A percentile compares a stretch with the other conserved stretches of the same genome.
These are phyloP conservation scores for Rosa hybrid DNA, from an alignment of 331 rosid genomes.

Conservation along the genomic window DNA sequence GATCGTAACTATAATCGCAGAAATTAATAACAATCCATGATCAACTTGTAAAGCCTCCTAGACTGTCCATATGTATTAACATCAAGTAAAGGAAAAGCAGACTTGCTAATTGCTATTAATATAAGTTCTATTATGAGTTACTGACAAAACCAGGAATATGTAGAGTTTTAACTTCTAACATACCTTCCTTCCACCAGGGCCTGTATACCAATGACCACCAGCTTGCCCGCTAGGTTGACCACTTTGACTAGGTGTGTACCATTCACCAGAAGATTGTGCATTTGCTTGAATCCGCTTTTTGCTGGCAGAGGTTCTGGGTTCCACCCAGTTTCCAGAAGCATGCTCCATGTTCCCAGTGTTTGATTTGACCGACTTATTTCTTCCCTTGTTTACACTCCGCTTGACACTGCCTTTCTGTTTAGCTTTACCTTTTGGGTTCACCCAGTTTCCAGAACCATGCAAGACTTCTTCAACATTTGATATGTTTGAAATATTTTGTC, in stretches of 20 bases:
- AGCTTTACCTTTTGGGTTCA: conserved; percentile 54
- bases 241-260: conserved; percentile 20
- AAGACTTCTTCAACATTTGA: conserved; percentile 34
- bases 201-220: conserved; percentile 87
- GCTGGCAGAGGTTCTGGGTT: conserved; percentile 53
- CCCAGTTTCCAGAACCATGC: conserved; percentile 57
- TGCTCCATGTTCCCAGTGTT: conserved; percentile 31
- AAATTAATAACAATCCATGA: background rate
- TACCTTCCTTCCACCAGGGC: conserved; percentile 77
- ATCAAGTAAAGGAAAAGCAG: conserved; percentile 11
- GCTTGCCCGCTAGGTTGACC: conserved; percentile 64
- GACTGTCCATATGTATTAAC: conserved; percentile 9
- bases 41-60: conserved; percentile 9
- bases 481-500: conserved; percentile 32
- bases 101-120: conserved; percentile 22
- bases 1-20: conserved; percentile 2
- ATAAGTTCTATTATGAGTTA: background rate
- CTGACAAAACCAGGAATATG: background rate
- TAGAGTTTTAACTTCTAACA: background rate
- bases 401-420: conserved; percentile 42
- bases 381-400: conserved; percentile 43
- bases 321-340: conserved; percentile 66
- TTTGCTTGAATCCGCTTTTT: conserved; percentile 66
- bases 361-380: conserved; percentile 31
- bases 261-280: conserved; percentile 21